Base-by-base conservation (phyloP, 129 eudicot genomes). In the Calendula officinalis region DNA sequence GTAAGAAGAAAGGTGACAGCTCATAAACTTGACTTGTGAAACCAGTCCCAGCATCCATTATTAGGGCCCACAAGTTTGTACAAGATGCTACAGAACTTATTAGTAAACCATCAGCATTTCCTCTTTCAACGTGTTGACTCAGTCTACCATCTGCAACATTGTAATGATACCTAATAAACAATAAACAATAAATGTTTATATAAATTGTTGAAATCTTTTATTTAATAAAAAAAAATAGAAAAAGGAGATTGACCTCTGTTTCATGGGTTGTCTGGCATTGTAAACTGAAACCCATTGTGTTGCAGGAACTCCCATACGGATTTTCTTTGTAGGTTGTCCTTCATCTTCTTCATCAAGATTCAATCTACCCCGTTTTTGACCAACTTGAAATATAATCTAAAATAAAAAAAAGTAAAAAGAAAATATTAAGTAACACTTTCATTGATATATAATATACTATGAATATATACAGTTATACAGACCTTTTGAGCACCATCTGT, bases 31-130 rank as follows among this genome's bases (percentile, higher is more conserved):
- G 96, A 69, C 36, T 69, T 14, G 84, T 62, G 56, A 88, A 88
- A 56, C 85, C 87, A 32, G 96, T 88, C 36, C 96, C 94, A 69
- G 96, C 96, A 79, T 88, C 96, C 96, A 88, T 88, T 47, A 88
- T 85, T 14, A 88, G 67, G 61, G 96, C 96, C 96, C 96, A 88
- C 22, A 88, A 68, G 56, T 82, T 88, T 32, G 96, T 71, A 75
- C 87, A 84, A 50, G 96, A 88, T 48, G 96, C 74, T 50, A 88
- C 96, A 52, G 80, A 77, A 38, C 94, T 84, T 44, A 88, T 88
- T 46, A 80, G 86, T 13, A 88, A 72, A 42, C 94, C 92, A 75
- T 88, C 96, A 6, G 76, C 87, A 67, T 71, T 77, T 54, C 96
- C 96, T 65, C 83, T 85, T 16, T 85, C 94, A 39, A 88, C 89